Evolutionary conservation across 805 yeast species (phyloP).

Genomic region (Novakomyces olei): DNA sequence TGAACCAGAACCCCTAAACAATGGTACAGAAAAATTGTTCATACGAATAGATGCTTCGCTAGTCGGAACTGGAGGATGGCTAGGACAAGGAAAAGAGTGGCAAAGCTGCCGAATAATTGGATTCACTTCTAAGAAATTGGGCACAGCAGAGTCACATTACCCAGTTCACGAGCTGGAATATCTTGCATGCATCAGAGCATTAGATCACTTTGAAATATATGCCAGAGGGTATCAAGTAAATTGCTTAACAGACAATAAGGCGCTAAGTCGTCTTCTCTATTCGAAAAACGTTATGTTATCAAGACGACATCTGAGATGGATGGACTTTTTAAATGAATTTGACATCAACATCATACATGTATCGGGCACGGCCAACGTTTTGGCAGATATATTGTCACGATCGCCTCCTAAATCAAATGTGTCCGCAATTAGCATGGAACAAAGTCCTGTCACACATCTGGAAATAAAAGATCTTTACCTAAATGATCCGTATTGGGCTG

Average conservation of each 20-base stretch:
- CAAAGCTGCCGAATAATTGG: no score
- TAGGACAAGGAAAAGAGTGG: no score
- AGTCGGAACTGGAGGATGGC: no score
- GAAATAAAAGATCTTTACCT: no score
- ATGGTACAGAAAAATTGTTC: no score
- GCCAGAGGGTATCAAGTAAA: neutral
- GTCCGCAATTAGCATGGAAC: no score
- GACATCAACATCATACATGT: slow-evolving; percentile 1
- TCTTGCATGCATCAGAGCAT: neutral
- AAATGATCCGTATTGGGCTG: no score
- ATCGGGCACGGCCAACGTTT: slow-evolving; percentile 5
- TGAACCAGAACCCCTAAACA: no score
- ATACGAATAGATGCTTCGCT: no score
- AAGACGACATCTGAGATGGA: slow-evolving; percentile 4
- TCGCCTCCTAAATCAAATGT: no score
- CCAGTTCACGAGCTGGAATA: slow-evolving; percentile 7
- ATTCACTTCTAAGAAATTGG: slow-evolving; percentile 2
- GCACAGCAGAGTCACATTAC: slow-evolving; percentile 4
- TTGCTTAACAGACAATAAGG: neutral
- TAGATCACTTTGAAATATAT: neutral
- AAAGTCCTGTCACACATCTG: no score
- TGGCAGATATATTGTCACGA: slow-evolving; percentile 5
- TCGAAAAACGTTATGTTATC: neutral
- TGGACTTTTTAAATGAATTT: slow-evolving; percentile 3
- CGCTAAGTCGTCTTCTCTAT: neutral